Base-by-base conservation (phyloP, 1,284 basidiomycete genomes). In the Cutaneotrichosporon cavernicola region DNA sequence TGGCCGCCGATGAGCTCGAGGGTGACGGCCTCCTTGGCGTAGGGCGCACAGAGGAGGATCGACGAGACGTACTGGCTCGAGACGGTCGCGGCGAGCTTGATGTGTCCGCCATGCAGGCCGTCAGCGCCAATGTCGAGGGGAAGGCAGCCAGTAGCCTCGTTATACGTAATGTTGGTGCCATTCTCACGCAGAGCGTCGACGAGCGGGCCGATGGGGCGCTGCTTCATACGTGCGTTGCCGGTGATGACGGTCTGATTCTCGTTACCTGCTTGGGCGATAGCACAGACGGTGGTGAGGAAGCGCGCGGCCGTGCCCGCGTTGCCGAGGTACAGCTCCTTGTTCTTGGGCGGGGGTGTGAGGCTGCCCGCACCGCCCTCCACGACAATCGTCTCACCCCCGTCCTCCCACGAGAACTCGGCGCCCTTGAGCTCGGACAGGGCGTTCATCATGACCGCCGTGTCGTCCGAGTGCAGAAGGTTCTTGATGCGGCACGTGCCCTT, bases 391-490 rank as follows among this genome's bases (percentile, higher is more conserved):
- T 97, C 94, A 31, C 90, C 91, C 61, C 86, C 88, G 70, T 99
- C 95, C 82, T 97, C 92, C 91, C 94, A 99, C 26, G 84, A 84
- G 77, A 92, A 92, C 49, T 83, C 86, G 30, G 96, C 96, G 56
- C 94, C 96, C 83, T 92, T 89, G 67, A 99, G 87, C 63, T 94
- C 92, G 56, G 88, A 84, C 21, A 97, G 83, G 31, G 93, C 92
- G 18, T 88, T 85, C 93, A 99, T 98, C 97, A 99, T 99, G 64
- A 99, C 96, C 72, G 94, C 92, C 0, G 96, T 99, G 79, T 99
- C 96, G 75, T 99, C 96, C 10, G 94, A 98, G 78, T 98, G 95
- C 50, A 99, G 84, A 18, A 98, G 83, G 76, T 98, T 98, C 79
- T 85, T 89, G 58, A 99, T 83, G 63, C 89, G 85, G 81, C 94